Evolutionary conservation across 1,139 yeast genomes (phyloP).

Genomic region (Zygotorulaspora mrakii): DNA sequence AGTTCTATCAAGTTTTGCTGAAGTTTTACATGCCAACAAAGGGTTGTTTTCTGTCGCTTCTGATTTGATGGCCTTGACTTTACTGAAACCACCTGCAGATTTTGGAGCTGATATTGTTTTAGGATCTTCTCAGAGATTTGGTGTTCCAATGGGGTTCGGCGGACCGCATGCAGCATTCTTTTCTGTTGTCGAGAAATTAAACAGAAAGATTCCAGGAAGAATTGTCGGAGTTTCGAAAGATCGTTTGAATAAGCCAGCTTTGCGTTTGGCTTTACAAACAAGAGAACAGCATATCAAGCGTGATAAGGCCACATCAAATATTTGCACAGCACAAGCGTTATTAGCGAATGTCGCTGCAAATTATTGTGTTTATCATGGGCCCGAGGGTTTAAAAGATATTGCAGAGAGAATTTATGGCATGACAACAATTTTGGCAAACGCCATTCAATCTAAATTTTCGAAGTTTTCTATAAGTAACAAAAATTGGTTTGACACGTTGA

Average conservation of each 20-base stretch:
- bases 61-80: conserved; percentile 82
- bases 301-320: conserved; percentile 95
- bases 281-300: conserved; percentile 97
- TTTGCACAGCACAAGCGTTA: conserved; percentile 96
- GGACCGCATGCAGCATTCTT: conserved; percentile 99
- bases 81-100: conserved; percentile 76
- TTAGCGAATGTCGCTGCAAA: conserved; percentile 93
- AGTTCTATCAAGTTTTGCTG: conserved; percentile 53
- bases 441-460: conserved; percentile 42
- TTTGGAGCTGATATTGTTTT: conserved; percentile 91
- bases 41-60: conserved; percentile 83
- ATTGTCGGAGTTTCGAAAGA: conserved; percentile 91
- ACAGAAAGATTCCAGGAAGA: conserved; percentile 95
- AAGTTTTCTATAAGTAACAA: conserved; percentile 57
- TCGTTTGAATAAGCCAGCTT: conserved; percentile 82
- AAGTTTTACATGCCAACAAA: conserved; percentile 63
- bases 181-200: conserved; percentile 71
- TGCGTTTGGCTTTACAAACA: conserved; percentile 90
- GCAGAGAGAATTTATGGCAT: conserved; percentile 74
- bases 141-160: conserved; percentile 96
- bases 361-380: conserved; percentile 96
- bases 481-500: conserved; percentile 84
- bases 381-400: conserved; percentile 77
- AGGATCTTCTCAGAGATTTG: conserved; percentile 92
- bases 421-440: conserved; percentile 66